Percentiles rank a stretch among this genome's conserved stretches.
Evolutionary conservation across 345 rosid species (phyloP).

Genomic region (Salix koriyanagi): DNA sequence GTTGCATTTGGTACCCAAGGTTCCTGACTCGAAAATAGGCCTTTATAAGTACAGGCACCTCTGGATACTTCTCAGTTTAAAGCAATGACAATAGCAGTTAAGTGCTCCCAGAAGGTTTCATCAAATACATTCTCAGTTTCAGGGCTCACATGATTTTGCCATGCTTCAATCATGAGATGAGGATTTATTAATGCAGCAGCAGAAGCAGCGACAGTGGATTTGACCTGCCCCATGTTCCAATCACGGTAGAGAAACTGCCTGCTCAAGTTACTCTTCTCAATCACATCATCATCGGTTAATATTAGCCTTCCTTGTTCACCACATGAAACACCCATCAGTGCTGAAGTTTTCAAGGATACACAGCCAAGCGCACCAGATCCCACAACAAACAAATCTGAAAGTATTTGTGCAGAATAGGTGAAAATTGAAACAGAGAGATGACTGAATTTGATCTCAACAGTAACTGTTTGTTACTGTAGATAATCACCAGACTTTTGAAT

Average conservation of each 20-base stretch:
- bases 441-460: too few species aligned
- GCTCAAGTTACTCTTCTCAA: conserved; percentile 97
- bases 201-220: conserved; percentile 95
- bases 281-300: conserved; percentile 94
- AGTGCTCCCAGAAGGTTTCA: conserved; percentile 86
- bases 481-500: too few species aligned
- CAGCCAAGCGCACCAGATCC: conserved; percentile 99
- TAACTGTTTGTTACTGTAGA: too few species aligned
- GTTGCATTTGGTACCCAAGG: conserved; percentile 95
- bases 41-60: conserved; percentile 97
- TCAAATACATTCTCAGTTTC: conserved; percentile 92
- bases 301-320: conserved; percentile 74
- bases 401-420: too few species aligned
- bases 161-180: conserved; percentile 64
- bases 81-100: conserved; percentile 79
- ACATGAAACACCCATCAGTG: conserved; percentile 94
- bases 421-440: too few species aligned
- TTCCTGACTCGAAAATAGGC: conserved; percentile 98
- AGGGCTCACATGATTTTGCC: conserved; percentile 91
- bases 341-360: conserved; percentile 87
- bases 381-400: conserved; percentile 34
- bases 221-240: conserved; percentile 99
- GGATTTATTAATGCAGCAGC: conserved; percentile 81
- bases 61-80: conserved; percentile 59
- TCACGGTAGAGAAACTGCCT: conserved; percentile 97